phyloP scores from a whole-genome alignment of 495 filamentous ascomycete genomes.

The Recurvomyces mirabilis region DNA sequence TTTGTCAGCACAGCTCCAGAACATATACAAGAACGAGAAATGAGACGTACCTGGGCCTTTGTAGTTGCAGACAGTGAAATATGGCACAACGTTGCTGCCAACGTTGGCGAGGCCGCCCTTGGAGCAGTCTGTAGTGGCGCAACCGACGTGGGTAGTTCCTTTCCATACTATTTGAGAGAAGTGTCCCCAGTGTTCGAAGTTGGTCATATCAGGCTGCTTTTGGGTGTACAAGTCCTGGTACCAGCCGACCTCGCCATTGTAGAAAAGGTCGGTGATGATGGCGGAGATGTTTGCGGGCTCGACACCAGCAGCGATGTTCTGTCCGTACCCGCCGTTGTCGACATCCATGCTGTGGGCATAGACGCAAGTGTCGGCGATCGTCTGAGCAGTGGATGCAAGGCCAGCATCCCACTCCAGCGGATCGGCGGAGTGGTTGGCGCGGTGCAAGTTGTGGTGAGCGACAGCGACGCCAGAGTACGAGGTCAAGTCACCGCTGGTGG shows the following conservation, averaged over 20 bases:
- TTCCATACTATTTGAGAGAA: constrained; percentile 90
- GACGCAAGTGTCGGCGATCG: constrained; percentile 44
- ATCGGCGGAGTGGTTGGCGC: constrained; percentile 64
- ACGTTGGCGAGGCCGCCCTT: constrained; percentile 34
- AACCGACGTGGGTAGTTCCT: constrained; percentile 57
- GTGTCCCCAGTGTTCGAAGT: constrained; percentile 56
- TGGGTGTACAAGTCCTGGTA: constrained; percentile 38
- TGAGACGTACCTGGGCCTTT: constrained; percentile 45
- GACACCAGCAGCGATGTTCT: constrained; percentile 61
- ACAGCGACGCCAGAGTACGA: constrained; percentile 44
- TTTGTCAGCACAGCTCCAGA: constrained; percentile 27
- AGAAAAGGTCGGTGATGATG: constrained; percentile 67
- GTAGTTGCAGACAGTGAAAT: constrained; percentile 88
- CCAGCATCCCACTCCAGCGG: constrained; percentile 51
- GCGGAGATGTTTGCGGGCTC: constrained; percentile 41
- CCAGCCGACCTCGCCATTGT: constrained; percentile 61
- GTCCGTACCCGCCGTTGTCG: constrained; percentile 60
- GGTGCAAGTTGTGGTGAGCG: constrained; percentile 76
- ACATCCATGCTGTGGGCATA: constrained; percentile 72
- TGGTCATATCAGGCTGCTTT: constrained; percentile 39
- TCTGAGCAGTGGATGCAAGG: constrained; percentile 50
- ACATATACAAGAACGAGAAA: neutral
- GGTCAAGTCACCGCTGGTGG: constrained; percentile 1
- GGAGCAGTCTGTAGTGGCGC: constrained; percentile 50
- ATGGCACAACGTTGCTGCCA: constrained; percentile 41